phyloP scores from a whole-genome alignment of 805 yeast species.

The Candida ortonii region DNA sequence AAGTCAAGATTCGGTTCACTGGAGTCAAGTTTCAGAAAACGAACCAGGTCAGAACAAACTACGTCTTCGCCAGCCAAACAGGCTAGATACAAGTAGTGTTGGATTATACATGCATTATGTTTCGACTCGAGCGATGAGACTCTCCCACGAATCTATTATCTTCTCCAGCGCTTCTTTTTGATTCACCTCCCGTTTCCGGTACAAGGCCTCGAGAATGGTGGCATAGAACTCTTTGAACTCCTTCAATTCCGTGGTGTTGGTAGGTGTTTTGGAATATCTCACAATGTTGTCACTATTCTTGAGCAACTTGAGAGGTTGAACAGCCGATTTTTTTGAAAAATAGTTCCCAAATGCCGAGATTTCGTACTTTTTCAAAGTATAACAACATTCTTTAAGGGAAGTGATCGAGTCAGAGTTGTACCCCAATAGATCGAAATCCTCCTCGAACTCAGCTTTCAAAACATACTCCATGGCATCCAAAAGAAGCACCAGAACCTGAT shows the following conservation, averaged over 20 bases:
- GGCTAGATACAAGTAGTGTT: conserved; percentile 5
- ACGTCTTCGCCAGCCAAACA: conserved; percentile 12
- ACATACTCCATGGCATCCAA: conserved; percentile 48
- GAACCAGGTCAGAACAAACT: conserved; percentile 3
- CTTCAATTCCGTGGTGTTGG: conserved; percentile 26
- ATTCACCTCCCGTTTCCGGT: conserved; percentile 32
- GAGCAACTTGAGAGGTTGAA: conserved; percentile 21
- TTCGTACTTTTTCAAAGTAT: conserved; percentile 45
- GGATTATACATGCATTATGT: conserved; percentile 1
- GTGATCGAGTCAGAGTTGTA: conserved; percentile 39
- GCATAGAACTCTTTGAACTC: conserved; percentile 54
- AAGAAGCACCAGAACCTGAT: conserved; percentile 41
- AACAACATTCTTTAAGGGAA: conserved; percentile 42
- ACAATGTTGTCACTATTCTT: conserved; percentile 20
- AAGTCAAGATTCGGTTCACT: background rate
- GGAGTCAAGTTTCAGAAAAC: conserved; percentile 7
- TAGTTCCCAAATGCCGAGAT: conserved; percentile 56
- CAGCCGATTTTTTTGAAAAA: conserved; percentile 28
- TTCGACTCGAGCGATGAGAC: background rate
- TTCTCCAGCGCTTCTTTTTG: conserved; percentile 34
- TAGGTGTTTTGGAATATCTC: conserved; percentile 29
- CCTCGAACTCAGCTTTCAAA: conserved; percentile 55
- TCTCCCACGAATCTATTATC: conserved; percentile 21
- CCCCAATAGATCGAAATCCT: conserved; percentile 50
- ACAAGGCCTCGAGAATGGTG: conserved; percentile 41